Evolutionary conservation across 2,329 filamentous ascomycete genomes (phyloP).

Genomic region (Epichloe elymi): DNA sequence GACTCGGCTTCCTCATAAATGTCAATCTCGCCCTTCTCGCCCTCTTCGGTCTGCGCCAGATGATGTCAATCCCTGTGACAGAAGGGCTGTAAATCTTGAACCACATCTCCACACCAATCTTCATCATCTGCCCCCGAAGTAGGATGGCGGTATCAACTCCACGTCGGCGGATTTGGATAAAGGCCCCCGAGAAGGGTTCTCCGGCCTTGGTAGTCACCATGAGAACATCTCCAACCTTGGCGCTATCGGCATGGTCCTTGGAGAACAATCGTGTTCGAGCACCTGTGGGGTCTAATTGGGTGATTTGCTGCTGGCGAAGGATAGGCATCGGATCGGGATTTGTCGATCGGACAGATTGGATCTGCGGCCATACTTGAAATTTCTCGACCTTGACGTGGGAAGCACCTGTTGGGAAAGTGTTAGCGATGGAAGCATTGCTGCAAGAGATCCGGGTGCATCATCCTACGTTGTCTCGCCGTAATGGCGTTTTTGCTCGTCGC

Average conservation of each 20-base stretch:
- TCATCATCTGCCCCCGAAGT: conserved; percentile 73
- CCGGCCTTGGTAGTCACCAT: conserved; percentile 69
- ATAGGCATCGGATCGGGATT: conserved; percentile 55
- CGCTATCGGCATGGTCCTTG: conserved; percentile 61
- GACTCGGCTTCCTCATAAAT: conserved; percentile 78
- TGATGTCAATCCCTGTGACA: conserved; percentile 82
- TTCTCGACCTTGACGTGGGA: conserved; percentile 22
- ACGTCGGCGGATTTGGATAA: conserved; percentile 74
- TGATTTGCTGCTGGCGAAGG: conserved; percentile 56
- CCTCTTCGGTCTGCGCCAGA: conserved; percentile 74
- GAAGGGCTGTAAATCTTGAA: conserved; percentile 89
- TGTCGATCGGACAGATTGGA: conserved; percentile 38
- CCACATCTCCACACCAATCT: conserved; percentile 91
- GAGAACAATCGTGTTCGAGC: conserved; percentile 73
- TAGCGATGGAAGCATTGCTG: conserved; percentile 4
- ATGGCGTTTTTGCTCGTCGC: conserved; percentile 14
- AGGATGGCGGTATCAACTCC: conserved; percentile 82
- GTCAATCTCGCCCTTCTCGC: conserved; percentile 78
- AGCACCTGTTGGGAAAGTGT: conserved; percentile 14
- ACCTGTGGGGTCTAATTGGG: conserved; percentile 70
- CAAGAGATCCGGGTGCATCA: conserved; percentile 5
- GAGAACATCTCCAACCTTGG: conserved; percentile 77
- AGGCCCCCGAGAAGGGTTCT: conserved; percentile 77
- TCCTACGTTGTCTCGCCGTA: conserved; percentile 23
- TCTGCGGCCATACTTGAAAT: conserved; percentile 42